Evolutionary conservation across 1,284 basidiomycete species (phyloP).

Genomic region (Abortiporus biennis): DNA sequence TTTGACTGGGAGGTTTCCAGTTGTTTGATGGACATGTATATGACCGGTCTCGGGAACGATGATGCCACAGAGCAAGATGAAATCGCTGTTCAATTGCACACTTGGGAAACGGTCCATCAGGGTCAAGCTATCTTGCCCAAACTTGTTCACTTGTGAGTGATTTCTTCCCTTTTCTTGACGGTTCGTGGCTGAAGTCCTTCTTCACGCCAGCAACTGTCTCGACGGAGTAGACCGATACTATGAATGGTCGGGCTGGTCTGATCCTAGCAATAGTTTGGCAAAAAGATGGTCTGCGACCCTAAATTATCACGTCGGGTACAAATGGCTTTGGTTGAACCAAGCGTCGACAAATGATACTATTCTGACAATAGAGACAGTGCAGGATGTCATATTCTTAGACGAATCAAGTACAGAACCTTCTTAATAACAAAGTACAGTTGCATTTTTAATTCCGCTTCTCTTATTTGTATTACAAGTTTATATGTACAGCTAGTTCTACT

Average conservation of each 20-base stretch:
- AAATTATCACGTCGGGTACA: constrained; percentile 38
- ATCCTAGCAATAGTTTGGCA: constrained; percentile 31
- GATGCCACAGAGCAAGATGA: constrained; percentile 31
- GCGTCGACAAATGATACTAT: constrained; percentile 14
- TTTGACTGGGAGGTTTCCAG: constrained; percentile 44
- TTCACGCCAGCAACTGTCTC: constrained; percentile 34
- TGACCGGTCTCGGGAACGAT: constrained; percentile 33
- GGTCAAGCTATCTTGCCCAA: constrained; percentile 36
- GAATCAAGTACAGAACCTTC: constrained; percentile 9
- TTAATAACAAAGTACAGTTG: background rate
- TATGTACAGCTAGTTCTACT: background rate
- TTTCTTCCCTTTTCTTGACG: background rate
- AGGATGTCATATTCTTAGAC: constrained; percentile 26
- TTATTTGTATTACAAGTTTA: too few relatives aligned
- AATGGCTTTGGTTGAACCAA: constrained; percentile 45
- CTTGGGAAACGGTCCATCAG: constrained; percentile 31
- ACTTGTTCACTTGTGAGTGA: constrained; percentile 40
- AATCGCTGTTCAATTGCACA: constrained; percentile 28
- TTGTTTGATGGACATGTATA: constrained; percentile 40
- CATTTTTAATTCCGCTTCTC: too few relatives aligned
- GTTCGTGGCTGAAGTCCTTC: background rate
- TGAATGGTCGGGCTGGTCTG: constrained; percentile 40
- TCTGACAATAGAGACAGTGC: constrained; percentile 20
- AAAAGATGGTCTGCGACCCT: constrained; percentile 38
- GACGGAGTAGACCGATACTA: constrained; percentile 35